A percentile compares a stretch with the other conserved stretches of the same genome.
phyloP scores from a whole-genome alignment of 2,329 filamentous ascomycete species.

The Clonostachys rosea region DNA sequence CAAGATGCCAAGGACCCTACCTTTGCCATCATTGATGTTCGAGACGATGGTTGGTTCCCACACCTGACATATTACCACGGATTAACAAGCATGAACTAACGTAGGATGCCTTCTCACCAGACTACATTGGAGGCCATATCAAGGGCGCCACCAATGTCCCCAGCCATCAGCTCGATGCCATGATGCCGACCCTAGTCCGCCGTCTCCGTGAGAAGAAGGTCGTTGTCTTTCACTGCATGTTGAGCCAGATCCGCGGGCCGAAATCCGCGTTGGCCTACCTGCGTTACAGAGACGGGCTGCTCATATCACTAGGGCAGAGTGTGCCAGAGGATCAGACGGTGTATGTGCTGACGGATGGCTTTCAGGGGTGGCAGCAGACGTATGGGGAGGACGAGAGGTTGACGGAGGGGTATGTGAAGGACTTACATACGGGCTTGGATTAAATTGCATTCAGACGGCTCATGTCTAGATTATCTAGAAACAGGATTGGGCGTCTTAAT shows the following conservation, averaged over 20 bases:
- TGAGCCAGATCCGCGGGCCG: constrained; percentile 88
- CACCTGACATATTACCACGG: not conserved
- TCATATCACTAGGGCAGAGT: constrained; percentile 18
- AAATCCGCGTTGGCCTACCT: constrained; percentile 77
- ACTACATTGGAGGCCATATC: constrained; percentile 91
- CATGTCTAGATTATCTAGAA: no score
- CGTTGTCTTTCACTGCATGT: constrained; percentile 90
- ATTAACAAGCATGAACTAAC: not conserved
- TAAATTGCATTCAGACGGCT: not conserved
- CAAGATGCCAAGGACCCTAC: constrained; percentile 29
- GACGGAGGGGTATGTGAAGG: constrained; percentile 79
- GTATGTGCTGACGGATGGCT: constrained; percentile 78
- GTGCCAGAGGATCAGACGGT: constrained; percentile 58
- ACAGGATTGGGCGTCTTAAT: no score
- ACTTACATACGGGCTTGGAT: constrained; percentile 59
- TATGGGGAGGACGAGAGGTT: constrained; percentile 74
- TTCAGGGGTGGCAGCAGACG: constrained; percentile 82
- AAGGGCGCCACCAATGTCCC: constrained; percentile 72
- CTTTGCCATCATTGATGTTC: constrained; percentile 81
- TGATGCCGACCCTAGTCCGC: constrained; percentile 77
- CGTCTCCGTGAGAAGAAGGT: constrained; percentile 71
- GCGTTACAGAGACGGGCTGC: constrained; percentile 57
- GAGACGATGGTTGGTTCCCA: constrained; percentile 64
- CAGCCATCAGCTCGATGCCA: constrained; percentile 65
- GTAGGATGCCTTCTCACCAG: constrained; percentile 33